Evolutionary conservation across 306 rosid species (phyloP), one percentile per base, ranked within the genome.

Genomic region (Senna tora): DNA sequence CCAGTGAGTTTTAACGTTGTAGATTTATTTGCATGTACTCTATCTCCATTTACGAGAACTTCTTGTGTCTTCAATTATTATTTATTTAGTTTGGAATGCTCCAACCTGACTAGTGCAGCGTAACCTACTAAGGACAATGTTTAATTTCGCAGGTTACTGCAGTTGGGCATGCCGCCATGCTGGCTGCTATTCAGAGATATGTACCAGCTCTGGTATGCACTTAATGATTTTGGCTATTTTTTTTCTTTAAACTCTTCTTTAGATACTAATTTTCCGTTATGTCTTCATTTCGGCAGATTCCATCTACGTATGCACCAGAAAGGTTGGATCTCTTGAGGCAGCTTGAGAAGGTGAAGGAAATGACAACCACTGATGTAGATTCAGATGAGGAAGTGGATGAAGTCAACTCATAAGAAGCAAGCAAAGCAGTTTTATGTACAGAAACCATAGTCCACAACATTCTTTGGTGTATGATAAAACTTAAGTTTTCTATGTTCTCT

Each of bases 161-260:
- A 12, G 91, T 94, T 70, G 99, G 99, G 46, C 99, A 91, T 82
- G 99, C 99, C 21, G 99, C 99, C 47, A 91, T 94, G 87, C 80
- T 94, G 83, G 97, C 99, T 72, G 99, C 99, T 56, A 94, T 94
- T 82, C 96, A 94, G 85, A 87, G 97, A 94, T 94, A 94, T 74
- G 89, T 89, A 52, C 99, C 99, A 59, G 77, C 97, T 67, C 84
- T 94, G 92, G 97, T 94, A 78, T 65, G 86, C 72, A 68, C 58
- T 50, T 12, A 17, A 16, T 15, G 75, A 33, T 70, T 19, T 7
- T 71, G 19, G 33, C 78, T 47, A 64, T 58, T 46, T 6, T 47
- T 7, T 52, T 51, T 22, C 33, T 55, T 28, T 7, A 21, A 57
- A 52, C 54, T 45, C 69, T 9, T 63, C 6, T 53, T 55, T 54